Conservation (phyloP, 2,329 filamentous ascomycete species). For the Aureobasidium sp. region DNA sequence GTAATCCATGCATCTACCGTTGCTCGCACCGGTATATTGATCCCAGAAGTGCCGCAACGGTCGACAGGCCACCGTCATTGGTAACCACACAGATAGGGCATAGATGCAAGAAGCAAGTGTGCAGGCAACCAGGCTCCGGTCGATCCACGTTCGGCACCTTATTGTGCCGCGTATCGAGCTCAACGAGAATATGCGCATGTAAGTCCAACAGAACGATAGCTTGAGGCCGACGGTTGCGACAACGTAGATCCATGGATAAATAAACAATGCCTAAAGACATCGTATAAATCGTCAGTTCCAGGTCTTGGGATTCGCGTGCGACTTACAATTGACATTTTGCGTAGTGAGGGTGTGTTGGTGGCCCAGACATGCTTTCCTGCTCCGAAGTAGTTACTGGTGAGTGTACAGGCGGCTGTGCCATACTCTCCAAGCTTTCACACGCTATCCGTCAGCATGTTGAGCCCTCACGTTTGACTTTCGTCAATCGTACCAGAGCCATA, state of each 20-base stretch:
- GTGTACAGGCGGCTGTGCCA: background rate
- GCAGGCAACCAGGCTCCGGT: background rate
- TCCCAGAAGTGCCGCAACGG: background rate
- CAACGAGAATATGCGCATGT: background rate
- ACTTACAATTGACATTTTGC: slow-evolving; percentile 1
- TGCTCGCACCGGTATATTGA: background rate
- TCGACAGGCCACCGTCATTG: background rate
- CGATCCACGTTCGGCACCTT: background rate
- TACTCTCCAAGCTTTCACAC: background rate
- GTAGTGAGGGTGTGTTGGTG: background rate
- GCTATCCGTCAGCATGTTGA: background rate
- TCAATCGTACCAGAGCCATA: background rate
- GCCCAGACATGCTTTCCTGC: background rate
- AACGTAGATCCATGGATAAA: slow-evolving; percentile 1
- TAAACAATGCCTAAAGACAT: background rate
- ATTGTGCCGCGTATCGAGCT: background rate
- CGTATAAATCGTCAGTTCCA: background rate
- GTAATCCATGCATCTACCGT: background rate
- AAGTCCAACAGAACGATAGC: background rate
- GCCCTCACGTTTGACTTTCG: background rate
- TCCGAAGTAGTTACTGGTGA: background rate
- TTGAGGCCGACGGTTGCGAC: background rate
- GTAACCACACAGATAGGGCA: background rate
- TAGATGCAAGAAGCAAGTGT: background rate
- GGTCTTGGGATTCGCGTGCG: background rate